Conservation (phyloP, 164 flowering plant species). For the Liquidambar formosana region DNA sequence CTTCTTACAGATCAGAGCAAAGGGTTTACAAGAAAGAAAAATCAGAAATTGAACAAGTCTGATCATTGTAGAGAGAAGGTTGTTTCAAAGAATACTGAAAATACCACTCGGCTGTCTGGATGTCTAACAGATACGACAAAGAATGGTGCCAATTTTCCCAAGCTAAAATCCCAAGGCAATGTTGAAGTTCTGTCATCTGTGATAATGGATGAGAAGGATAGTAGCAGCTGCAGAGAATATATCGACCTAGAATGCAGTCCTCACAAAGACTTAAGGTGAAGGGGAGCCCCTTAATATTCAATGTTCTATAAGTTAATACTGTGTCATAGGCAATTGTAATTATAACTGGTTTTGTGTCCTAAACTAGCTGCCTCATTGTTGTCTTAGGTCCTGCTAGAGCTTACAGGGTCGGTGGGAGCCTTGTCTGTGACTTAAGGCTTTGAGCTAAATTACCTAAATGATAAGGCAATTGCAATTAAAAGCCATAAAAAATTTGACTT, state of each 20-base stretch:
- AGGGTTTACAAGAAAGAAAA: conserved; percentile 27
- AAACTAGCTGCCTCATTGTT: background rate
- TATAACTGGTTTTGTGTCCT: background rate
- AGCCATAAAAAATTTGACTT: background rate
- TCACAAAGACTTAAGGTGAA: conserved; percentile 46
- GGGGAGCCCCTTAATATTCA: background rate
- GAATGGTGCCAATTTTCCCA: conserved; percentile 20
- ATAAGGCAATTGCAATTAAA: background rate
- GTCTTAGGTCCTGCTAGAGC: too few relatives aligned
- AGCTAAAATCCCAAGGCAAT: conserved; percentile 16
- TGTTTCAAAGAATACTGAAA: conserved; percentile 16
- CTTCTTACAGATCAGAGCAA: conserved; percentile 22
- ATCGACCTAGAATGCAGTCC: conserved; percentile 37
- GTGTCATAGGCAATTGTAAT: background rate
- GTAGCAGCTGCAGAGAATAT: conserved; percentile 24
- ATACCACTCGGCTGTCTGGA: conserved; percentile 15
- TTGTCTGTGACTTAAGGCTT: background rate
- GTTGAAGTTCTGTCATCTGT: conserved; percentile 15
- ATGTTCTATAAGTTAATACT: background rate
- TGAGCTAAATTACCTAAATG: too few relatives aligned
- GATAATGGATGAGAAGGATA: conserved; percentile 25
- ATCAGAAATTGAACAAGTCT: conserved; percentile 24
- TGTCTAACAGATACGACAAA: conserved; percentile 16
- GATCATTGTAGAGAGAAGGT: conserved; percentile 19
- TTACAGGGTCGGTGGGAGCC: too few relatives aligned